Percentiles rank a stretch among this genome's conserved stretches.
These are phyloP conservation scores for Pisolithus microcarpus DNA, from an alignment of 768 basidiomycete species.

Conservation along the genomic window DNA sequence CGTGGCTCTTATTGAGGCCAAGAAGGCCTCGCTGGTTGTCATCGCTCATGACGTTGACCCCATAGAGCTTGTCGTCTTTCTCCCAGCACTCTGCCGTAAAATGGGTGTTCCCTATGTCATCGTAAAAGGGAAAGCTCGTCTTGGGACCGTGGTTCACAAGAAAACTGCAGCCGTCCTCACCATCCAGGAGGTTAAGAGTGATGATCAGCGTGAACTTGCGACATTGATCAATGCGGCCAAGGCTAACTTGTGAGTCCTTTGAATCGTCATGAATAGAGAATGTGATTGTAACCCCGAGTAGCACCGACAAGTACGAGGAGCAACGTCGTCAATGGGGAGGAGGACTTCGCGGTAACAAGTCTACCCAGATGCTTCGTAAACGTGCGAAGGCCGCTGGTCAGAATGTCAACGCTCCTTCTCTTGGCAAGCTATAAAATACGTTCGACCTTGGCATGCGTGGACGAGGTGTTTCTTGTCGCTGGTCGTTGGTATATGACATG, in stretches of 20 bases:
- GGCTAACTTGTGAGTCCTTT: slow-evolving; percentile 82
- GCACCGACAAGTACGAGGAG: slow-evolving; percentile 91
- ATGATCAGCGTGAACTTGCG: slow-evolving; percentile 89
- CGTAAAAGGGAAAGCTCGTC: slow-evolving; percentile 96
- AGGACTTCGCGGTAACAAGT: slow-evolving; percentile 92
- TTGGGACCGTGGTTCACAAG: slow-evolving; percentile 97
- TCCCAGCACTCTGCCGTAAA: slow-evolving; percentile 97
- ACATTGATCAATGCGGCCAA: slow-evolving; percentile 90
- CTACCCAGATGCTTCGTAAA: slow-evolving; percentile 87
- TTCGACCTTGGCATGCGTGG: background rate
- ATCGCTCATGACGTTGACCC: slow-evolving; percentile 99
- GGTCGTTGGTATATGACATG: slow-evolving; percentile 10
- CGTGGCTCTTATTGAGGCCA: slow-evolving; percentile 92
- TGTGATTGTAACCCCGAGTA: slow-evolving; percentile 16
- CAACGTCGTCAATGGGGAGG: slow-evolving; percentile 91
- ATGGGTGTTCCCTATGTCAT: slow-evolving; percentile 99
- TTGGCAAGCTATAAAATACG: slow-evolving; percentile 54
- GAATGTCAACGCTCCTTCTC: slow-evolving; percentile 44
- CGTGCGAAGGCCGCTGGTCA: slow-evolving; percentile 88
- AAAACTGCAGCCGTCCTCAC: slow-evolving; percentile 92
- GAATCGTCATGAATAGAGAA: too few species aligned
- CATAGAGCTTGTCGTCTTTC: slow-evolving; percentile 97
- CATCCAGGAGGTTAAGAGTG: slow-evolving; percentile 89
- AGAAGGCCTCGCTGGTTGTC: slow-evolving; percentile 93
- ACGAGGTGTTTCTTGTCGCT: background rate